Base-by-base conservation (phyloP, 805 yeast genomes). In the Candida insectorum region DNA sequence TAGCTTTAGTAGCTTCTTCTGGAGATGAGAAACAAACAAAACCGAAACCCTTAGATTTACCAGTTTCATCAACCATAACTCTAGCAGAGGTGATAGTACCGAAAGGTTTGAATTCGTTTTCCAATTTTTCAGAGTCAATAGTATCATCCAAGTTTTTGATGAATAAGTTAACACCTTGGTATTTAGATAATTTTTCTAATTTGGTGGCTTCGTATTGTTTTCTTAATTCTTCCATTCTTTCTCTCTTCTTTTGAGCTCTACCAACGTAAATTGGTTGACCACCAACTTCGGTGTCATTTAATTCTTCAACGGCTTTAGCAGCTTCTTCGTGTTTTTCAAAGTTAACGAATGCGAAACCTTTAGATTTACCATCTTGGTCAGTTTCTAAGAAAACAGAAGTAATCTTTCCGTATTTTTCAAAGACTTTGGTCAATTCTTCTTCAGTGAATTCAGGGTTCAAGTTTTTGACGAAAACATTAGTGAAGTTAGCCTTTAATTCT, bases 1-100 rank as follows among this genome's bases (percentile, higher is more conserved):
- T 87, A 48, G 98, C 98, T 73, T 87, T 88, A 56, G 96, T 85
- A 51, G 98, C 98, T 79, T 93, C 98, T 68, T 93, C 98, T 58
- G 97, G 96, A 46, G 93, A 68, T 37, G 96, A 80, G 84, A 82
- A 93, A 72, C 98, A 88, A 52, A 93, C 98, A 62, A 93, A 93
- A 58, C 98, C 98, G 63, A 93, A 93, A 50, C 97, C 97, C 75
- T 86, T 91, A 45, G 97, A 87, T 71, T 87, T 87, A 54, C 95
- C 97, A 43, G 78, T 64, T 55, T 89, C 97, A 60, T 86, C 96
- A 55, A 83, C 79, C 97, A 93, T 91, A 50, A 91, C 94, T 71
- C 85, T 88, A 51, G 89, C 96, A 41, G 96, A 86, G 48, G 97
- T 85, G 71, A 93, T 93, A 58, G 85, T 69, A 62, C 98, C 98